Evolutionary conservation across 2,329 filamentous ascomycete species (phyloP).

Genomic region (Cladosporium colombiae): DNA sequence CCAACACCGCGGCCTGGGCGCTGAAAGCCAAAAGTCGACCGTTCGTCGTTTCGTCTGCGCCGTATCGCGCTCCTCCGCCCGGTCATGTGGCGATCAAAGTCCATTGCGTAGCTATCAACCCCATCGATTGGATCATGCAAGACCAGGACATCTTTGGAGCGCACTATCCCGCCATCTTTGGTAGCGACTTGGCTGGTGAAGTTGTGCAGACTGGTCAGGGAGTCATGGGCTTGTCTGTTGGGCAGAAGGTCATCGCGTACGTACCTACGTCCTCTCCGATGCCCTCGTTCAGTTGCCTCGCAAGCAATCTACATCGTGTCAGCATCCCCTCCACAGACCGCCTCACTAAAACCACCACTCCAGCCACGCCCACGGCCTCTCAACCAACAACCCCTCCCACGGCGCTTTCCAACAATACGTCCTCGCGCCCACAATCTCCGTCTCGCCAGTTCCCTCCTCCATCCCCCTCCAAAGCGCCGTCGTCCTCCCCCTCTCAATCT

Average conservation of each 20-base stretch:
- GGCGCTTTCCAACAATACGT: slow-evolving; percentile 27
- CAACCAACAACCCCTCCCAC: slow-evolving; percentile 21
- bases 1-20: slow-evolving; percentile 41
- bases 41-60: slow-evolving; percentile 40
- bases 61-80: slow-evolving; percentile 38
- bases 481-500: slow-evolving; percentile 26
- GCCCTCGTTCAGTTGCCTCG: neutral
- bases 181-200: slow-evolving; percentile 32
- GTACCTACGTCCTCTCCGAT: slow-evolving; percentile 8
- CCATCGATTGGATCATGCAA: slow-evolving; percentile 41
- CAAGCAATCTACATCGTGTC: neutral
- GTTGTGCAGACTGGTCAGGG: slow-evolving; percentile 34
- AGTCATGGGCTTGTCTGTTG: slow-evolving; percentile 37
- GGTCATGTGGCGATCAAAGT: slow-evolving; percentile 45
- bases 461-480: slow-evolving; percentile 25
- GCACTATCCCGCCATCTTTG: slow-evolving; percentile 29
- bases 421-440: slow-evolving; percentile 22
- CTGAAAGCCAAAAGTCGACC: slow-evolving; percentile 35
- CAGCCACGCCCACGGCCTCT: slow-evolving; percentile 20
- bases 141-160: slow-evolving; percentile 39
- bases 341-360: neutral
- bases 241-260: slow-evolving; percentile 47
- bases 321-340: neutral
- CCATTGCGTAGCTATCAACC: slow-evolving; percentile 42
- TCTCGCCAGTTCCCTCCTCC: slow-evolving; percentile 20